Conservation (phyloP, 148 eudicot genomes). For the Cornus florida region DNA sequence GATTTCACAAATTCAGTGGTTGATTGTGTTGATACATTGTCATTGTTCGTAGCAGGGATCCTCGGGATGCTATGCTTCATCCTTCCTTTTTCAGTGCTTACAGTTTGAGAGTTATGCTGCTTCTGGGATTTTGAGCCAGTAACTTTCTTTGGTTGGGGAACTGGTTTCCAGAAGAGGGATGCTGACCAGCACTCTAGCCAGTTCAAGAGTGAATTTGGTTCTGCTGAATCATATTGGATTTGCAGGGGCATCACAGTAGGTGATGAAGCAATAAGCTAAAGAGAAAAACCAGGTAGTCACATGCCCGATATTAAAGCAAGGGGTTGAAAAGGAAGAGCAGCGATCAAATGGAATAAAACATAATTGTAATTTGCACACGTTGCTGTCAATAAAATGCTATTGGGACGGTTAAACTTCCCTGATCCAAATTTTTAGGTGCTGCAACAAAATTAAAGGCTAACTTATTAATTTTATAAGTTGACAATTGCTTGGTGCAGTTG, state of each 20-base stretch:
- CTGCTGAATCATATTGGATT: constrained; percentile 49
- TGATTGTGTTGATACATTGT: constrained; percentile 31
- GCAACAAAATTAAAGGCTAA: background rate
- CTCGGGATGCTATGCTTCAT: constrained; percentile 46
- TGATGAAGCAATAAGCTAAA: constrained; percentile 56
- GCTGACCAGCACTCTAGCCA: constrained; percentile 66
- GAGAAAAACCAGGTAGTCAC: background rate
- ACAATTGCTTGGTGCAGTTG: too few species aligned
- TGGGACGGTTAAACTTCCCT: background rate
- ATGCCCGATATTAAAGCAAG: background rate
- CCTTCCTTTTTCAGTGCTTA: constrained; percentile 41
- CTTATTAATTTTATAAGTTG: too few species aligned
- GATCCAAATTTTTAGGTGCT: too few species aligned
- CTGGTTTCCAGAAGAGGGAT: constrained; percentile 46
- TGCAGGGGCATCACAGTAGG: constrained; percentile 49
- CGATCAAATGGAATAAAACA: background rate
- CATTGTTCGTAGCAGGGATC: constrained; percentile 25
- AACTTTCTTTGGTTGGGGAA: constrained; percentile 38
- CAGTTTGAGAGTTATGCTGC: constrained; percentile 29
- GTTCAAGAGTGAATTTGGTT: constrained; percentile 45
- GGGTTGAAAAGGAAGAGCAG: background rate
- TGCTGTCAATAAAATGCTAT: too few species aligned
- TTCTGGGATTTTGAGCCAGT: constrained; percentile 34
- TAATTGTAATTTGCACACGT: background rate
- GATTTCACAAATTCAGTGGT: constrained; percentile 48